A percentile compares a stretch with the other conserved stretches of the same genome.
Conservation (phyloP, 2,329 filamentous ascomycete genomes). For the Fusarium sacchari region DNA sequence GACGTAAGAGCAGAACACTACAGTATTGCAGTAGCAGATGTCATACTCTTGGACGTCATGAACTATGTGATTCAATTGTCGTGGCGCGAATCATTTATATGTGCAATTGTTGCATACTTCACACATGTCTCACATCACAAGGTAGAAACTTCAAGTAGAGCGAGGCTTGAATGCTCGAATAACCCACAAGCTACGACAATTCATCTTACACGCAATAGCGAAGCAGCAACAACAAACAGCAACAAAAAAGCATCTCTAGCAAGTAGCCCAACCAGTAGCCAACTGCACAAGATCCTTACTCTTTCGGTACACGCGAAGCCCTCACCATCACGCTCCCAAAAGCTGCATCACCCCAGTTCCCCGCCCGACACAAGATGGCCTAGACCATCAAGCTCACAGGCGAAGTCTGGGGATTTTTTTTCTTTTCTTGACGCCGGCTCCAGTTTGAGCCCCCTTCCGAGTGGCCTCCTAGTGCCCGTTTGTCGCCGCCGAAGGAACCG, state of each 20-base stretch:
- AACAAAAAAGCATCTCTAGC: slow-evolving; percentile 31
- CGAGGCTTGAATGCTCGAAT: slow-evolving; percentile 35
- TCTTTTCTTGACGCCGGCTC: slow-evolving; percentile 7
- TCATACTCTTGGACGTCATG: neutral
- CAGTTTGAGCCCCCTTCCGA: slow-evolving; percentile 24
- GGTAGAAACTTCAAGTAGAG: neutral
- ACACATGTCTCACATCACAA: slow-evolving; percentile 13
- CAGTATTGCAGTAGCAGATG: neutral
- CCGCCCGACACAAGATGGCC: neutral
- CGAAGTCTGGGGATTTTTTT: neutral
- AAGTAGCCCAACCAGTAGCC: slow-evolving; percentile 33
- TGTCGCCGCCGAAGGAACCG: slow-evolving; percentile 48
- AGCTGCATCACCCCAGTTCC: slow-evolving; percentile 10
- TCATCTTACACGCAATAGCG: slow-evolving; percentile 41
- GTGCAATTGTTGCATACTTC: neutral
- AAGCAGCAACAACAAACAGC: slow-evolving; percentile 29
- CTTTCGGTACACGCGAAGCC: slow-evolving; percentile 2
- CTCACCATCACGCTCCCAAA: slow-evolving; percentile 3
- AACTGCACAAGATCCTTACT: slow-evolving; percentile 15
- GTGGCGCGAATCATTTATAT: neutral
- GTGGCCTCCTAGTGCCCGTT: slow-evolving; percentile 57
- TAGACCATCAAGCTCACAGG: neutral
- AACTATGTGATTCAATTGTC: neutral
- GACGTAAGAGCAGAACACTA: neutral
- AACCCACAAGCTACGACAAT: slow-evolving; percentile 41